Evolutionary conservation across 23 red algal species (phyloP), one percentile per base, ranked within the genome.

Genomic region (Gracilaria caudata): DNA sequence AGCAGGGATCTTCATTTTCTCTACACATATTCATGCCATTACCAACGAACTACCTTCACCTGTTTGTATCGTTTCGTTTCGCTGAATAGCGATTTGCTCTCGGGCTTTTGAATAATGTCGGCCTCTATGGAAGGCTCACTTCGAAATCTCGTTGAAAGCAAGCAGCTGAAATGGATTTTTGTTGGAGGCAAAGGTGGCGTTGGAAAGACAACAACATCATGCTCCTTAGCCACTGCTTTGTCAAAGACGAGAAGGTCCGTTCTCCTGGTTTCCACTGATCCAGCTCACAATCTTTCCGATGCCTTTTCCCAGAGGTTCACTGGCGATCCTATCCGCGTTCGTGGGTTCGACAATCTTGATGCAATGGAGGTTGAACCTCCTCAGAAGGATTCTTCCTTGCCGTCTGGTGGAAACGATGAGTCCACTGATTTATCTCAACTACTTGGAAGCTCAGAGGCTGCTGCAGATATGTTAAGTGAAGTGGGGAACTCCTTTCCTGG

Each of bases 151-250:
- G 70, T 94, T 41, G 81, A 92, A 19, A 64, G 77, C 36, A 58
- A 63, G 35, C 80, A 54, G 37, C 72, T 99, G 79, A 89, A 92
- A 90, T 99, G 97, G 97, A 94, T 99, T 72, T 94, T 94, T 79
- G 93, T 99, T 61, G 88, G 87, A 26, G 97, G 92, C 51, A 99
- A 99, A 89, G 97, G 97, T 58, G 97, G 97, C 4, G 92, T 95
- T 28, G 97, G 97, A 23, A 99, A 99, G 79, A 99, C 97, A 29
- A 96, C 97, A 24, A 95, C 86, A 13, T 91, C 93, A 34, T 95
- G 91, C 39, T 83, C 97, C 7, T 23, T 94, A 23, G 97, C 92
- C 3, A 84, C 93, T 21, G 65, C 84, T 60, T 73, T 95, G 14
- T 81, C 93, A 2, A 49, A 72, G 47, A 66, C 77, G 35, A 39